These are phyloP conservation scores for Aegilops speltoides DNA, from an alignment of 176 grass and related monocot species.

Conservation along the genomic window DNA sequence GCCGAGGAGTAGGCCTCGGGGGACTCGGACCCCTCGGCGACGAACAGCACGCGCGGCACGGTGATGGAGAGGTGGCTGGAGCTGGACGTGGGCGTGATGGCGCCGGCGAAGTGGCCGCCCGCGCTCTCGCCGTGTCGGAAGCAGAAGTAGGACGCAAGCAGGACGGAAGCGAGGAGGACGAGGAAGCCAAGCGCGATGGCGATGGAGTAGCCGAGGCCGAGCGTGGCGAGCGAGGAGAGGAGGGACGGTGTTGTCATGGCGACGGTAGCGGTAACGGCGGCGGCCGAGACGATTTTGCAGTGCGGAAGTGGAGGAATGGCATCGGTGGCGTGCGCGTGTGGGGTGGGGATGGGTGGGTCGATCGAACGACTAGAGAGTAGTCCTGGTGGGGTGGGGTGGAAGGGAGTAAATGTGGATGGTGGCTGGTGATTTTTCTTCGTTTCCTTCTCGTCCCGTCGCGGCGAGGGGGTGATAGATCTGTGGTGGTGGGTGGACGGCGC, in stretches of 20 bases:
- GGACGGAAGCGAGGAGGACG: constrained; percentile 48
- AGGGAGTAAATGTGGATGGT: constrained; percentile 52
- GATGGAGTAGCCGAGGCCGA: constrained; percentile 65
- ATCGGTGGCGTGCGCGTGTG: constrained; percentile 32
- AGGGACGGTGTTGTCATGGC: constrained; percentile 29
- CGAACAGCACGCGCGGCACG: constrained; percentile 76
- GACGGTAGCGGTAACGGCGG: background rate
- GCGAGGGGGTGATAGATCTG: constrained; percentile 32
- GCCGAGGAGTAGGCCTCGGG: constrained; percentile 41
- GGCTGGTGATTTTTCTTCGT: constrained; percentile 30
- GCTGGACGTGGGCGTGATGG: constrained; percentile 32
- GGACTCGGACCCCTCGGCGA: constrained; percentile 63
- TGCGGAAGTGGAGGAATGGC: constrained; percentile 35
- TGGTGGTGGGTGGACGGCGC: constrained; percentile 56
- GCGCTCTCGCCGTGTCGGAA: constrained; percentile 10
- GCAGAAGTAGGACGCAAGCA: constrained; percentile 52
- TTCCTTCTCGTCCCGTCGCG: background rate
- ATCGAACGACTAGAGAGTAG: background rate
- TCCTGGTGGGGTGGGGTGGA: background rate
- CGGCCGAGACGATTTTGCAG: constrained; percentile 12
- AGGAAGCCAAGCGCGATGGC: constrained; percentile 63
- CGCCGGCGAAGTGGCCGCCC: background rate
- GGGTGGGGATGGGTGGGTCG: background rate
- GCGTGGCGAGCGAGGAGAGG: constrained; percentile 43
- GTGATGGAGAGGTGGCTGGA: constrained; percentile 46